A percentile compares a stretch with the other conserved stretches of the same genome.
phyloP scores from a whole-genome alignment of 805 yeast genomes.

The Maudiozyma turicensis region DNA sequence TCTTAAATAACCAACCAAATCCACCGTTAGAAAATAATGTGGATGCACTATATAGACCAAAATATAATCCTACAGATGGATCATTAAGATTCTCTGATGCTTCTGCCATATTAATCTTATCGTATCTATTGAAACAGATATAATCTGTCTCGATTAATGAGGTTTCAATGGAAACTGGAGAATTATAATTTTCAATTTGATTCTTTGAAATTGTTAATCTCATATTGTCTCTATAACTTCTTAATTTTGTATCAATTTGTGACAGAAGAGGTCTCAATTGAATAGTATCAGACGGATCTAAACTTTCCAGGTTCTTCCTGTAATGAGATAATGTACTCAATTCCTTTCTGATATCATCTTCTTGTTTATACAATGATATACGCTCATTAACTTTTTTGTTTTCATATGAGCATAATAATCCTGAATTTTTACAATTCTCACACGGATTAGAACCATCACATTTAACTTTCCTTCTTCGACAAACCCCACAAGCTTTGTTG shows the following conservation, averaged over 20 bases:
- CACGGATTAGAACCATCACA: slow-evolving; percentile 50
- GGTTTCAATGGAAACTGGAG: slow-evolving; percentile 7
- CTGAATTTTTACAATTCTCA: slow-evolving; percentile 30
- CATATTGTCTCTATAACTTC: slow-evolving; percentile 6
- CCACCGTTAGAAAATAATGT: slow-evolving; percentile 7
- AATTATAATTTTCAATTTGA: background rate
- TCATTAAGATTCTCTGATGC: background rate
- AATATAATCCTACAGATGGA: slow-evolving; percentile 1
- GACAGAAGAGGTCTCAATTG: slow-evolving; percentile 1
- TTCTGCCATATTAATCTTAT: background rate
- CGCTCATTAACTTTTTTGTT: background rate
- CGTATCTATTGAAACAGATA: slow-evolving; percentile 3
- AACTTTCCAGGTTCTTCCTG: slow-evolving; percentile 2
- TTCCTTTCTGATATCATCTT: slow-evolving; percentile 6
- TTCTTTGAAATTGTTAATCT: slow-evolving; percentile 2
- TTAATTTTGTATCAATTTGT: slow-evolving; percentile 2
- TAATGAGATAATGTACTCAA: slow-evolving; percentile 2
- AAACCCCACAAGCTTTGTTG: slow-evolving; percentile 44
- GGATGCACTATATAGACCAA: slow-evolving; percentile 10
- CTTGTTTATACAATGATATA: slow-evolving; percentile 3
- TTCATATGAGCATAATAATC: slow-evolving; percentile 5
- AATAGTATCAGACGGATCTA: background rate
- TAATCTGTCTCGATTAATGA: slow-evolving; percentile 4
- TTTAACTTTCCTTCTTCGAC: slow-evolving; percentile 46
- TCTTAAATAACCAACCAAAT: slow-evolving; percentile 8